Percentiles rank a stretch among this genome's conserved stretches.
Conservation (phyloP, 169 alveolate genomes). For the Plasmodium gaboni region DNA sequence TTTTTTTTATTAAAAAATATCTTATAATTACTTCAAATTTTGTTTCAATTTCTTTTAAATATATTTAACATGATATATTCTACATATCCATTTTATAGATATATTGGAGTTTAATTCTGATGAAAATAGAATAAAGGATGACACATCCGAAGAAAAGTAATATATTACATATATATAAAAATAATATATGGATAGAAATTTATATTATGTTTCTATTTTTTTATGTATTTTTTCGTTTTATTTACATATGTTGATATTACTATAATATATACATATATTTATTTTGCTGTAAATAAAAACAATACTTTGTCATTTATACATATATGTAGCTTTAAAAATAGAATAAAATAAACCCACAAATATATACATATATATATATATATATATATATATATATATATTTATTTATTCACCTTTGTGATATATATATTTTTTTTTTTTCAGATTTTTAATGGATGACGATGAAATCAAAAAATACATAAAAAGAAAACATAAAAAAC, state of each 20-base stretch:
- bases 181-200: neutral
- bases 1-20: too few relatives aligned
- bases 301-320: neutral
- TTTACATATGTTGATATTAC: neutral
- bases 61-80: neutral
- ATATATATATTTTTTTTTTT: neutral
- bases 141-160: conserved; percentile 37
- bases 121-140: conserved; percentile 4
- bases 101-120: conserved; percentile 24
- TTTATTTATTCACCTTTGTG: neutral
- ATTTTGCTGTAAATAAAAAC: neutral
- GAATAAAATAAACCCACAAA: too few relatives aligned
- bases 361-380: too few relatives aligned
- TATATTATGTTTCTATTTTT: neutral
- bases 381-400: neutral
- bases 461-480: conserved; percentile 4
- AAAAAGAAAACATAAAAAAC: neutral
- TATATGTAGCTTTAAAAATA: too few relatives aligned
- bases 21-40: neutral
- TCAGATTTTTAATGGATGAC: conserved; percentile 9
- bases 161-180: neutral
- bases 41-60: conserved; percentile 1
- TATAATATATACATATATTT: neutral
- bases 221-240: neutral
- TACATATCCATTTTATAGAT: neutral